These are phyloP conservation scores for Coriaria nepalensis DNA, from an alignment of 306 rosid species.

Conservation along the genomic window DNA sequence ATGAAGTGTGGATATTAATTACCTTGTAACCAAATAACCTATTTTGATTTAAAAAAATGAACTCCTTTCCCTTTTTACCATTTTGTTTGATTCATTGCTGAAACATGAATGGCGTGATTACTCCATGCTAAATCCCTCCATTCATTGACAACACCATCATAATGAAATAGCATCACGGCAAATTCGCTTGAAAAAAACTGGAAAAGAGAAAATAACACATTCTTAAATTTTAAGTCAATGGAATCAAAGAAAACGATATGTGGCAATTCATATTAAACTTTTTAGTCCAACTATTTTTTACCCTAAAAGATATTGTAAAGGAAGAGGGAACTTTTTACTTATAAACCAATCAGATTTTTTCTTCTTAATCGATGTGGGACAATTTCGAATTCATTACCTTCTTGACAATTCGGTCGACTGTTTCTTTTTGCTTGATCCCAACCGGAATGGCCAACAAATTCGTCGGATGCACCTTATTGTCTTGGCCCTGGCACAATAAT, in stretches of 20 bases:
- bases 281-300: too few species aligned
- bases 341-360: too few species aligned
- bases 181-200: constrained; percentile 40
- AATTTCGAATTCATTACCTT: constrained; percentile 66
- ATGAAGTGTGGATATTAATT: neutral
- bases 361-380: too few species aligned
- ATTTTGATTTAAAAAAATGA: neutral
- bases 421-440: constrained; percentile 66
- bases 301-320: too few species aligned
- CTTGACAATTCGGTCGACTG: constrained; percentile 51
- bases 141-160: constrained; percentile 41
- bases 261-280: too few species aligned
- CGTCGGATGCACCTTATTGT: constrained; percentile 25
- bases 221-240: constrained; percentile 6
- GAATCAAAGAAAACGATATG: too few species aligned
- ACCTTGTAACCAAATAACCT: neutral
- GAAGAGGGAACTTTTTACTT: too few species aligned
- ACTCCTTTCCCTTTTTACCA: constrained; percentile 21
- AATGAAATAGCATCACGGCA: constrained; percentile 49
- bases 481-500: constrained; percentile 18
- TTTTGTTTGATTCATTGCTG: constrained; percentile 54
- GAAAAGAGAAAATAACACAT: constrained; percentile 9
- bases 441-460: constrained; percentile 76
- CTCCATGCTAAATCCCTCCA: constrained; percentile 45
- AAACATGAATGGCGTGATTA: constrained; percentile 35